A percentile compares a stretch with the other conserved stretches of the same genome.
Conservation (phyloP, 805 yeast genomes). For the Citeromyces matritensis region DNA sequence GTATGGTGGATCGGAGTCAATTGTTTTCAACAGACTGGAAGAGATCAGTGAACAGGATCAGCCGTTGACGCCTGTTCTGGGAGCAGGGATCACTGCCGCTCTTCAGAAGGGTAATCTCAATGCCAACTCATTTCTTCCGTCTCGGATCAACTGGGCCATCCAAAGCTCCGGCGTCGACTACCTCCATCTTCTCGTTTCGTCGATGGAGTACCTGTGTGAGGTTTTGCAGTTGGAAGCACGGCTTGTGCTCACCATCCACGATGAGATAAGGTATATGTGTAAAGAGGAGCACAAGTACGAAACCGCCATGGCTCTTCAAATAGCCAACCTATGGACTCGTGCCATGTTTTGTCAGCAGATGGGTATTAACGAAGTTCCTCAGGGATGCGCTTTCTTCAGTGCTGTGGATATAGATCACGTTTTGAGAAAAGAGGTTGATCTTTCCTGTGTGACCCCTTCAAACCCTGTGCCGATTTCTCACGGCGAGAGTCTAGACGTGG, state of each 20-base stretch:
- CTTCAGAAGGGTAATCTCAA: conserved; percentile 51
- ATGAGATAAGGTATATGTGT: conserved; percentile 76
- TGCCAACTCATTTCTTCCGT: conserved; percentile 59
- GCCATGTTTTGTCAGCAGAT: conserved; percentile 89
- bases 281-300: conserved; percentile 60
- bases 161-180: conserved; percentile 98
- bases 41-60: conserved; percentile 65
- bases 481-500: conserved; percentile 67
- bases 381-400: conserved; percentile 89
- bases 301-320: conserved; percentile 73
- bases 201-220: conserved; percentile 72
- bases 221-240: conserved; percentile 61
- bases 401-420: conserved; percentile 85
- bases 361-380: conserved; percentile 84
- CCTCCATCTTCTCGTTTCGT: conserved; percentile 65
- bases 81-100: conserved; percentile 88
- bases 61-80: conserved; percentile 84
- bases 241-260: conserved; percentile 81
- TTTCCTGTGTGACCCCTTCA: conserved; percentile 87
- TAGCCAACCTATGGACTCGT: conserved; percentile 90
- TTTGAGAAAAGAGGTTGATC: conserved; percentile 81
- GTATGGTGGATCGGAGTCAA: conserved; percentile 89
- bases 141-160: conserved; percentile 94
- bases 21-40: conserved; percentile 81
- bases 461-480: conserved; percentile 54